Percentiles rank a stretch among this genome's conserved stretches.
Conservation (phyloP, 139 green algal genomes). For the Haematococcus lacustris region DNA sequence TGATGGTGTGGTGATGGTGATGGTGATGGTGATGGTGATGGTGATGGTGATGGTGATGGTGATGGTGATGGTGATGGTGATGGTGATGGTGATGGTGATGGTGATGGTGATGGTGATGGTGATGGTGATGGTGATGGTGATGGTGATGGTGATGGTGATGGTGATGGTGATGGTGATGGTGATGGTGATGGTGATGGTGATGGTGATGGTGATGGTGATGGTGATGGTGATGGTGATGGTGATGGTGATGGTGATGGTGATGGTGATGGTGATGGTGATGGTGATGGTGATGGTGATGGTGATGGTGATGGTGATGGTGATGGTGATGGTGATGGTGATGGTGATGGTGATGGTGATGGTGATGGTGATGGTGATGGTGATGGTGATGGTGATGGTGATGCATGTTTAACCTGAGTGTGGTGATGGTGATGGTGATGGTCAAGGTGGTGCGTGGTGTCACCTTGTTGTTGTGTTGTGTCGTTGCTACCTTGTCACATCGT, state of each 20-base stretch:
- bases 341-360: slow-evolving; percentile 4
- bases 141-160: slow-evolving; percentile 4
- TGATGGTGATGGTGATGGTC: slow-evolving; percentile 1
- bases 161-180: background rate
- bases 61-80: slow-evolving; percentile 4
- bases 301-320: slow-evolving; percentile 4
- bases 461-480: too few species aligned
- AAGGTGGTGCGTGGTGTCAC: too few species aligned
- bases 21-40: slow-evolving; percentile 3
- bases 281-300: slow-evolving; percentile 3
- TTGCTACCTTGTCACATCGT: too few species aligned
- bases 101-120: slow-evolving; percentile 4
- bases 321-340: slow-evolving; percentile 2
- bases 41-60: slow-evolving; percentile 2
- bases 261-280: slow-evolving; percentile 2
- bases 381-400: slow-evolving; percentile 3
- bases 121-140: slow-evolving; percentile 4
- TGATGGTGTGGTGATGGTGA: too few species aligned
- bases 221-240: slow-evolving; percentile 1
- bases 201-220: slow-evolving; percentile 2
- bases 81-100: slow-evolving; percentile 2
- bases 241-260: slow-evolving; percentile 2
- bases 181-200: slow-evolving; percentile 3
- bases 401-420: too few species aligned
- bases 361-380: slow-evolving; percentile 4